phyloP scores from a whole-genome alignment of 1,284 basidiomycete species.

The Inonotus obliquus region DNA sequence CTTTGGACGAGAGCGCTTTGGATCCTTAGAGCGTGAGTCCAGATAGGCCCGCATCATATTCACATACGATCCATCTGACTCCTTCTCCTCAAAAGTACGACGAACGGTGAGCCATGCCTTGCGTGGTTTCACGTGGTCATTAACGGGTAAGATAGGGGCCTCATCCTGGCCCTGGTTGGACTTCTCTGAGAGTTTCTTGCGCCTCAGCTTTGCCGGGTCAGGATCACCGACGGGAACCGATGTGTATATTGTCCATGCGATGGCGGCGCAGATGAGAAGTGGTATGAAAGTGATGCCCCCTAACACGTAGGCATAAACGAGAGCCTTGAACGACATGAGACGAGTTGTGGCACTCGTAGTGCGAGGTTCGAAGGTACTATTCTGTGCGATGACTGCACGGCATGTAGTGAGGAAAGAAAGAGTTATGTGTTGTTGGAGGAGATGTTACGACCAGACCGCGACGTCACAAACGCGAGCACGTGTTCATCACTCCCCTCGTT shows the following conservation, averaged over 20 bases:
- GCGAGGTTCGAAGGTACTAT: not conserved
- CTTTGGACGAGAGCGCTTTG: constrained; percentile 72
- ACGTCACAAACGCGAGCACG: constrained; percentile 3
- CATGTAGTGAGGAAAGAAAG: not conserved
- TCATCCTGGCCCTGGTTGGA: constrained; percentile 25
- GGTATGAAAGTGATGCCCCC: constrained; percentile 87
- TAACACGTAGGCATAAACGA: constrained; percentile 78
- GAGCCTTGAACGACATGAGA: constrained; percentile 55
- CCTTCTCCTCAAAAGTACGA: constrained; percentile 68
- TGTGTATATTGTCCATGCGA: constrained; percentile 69
- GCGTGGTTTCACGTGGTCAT: constrained; percentile 60
- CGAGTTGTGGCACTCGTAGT: not conserved
- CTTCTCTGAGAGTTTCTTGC: constrained; percentile 26
- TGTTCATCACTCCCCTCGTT: not conserved
- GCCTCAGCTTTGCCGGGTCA: constrained; percentile 40
- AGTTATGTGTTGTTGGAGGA: not conserved
- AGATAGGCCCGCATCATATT: constrained; percentile 67
- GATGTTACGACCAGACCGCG: not conserved
- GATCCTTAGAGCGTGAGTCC: constrained; percentile 72
- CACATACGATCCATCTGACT: constrained; percentile 61
- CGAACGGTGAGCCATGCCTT: constrained; percentile 86
- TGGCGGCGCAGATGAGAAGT: constrained; percentile 50
- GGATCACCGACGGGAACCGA: constrained; percentile 68
- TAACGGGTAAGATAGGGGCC: constrained; percentile 18
- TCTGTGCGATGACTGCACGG: not conserved